These are phyloP conservation scores for Hyaloscypha variabilis DNA, from an alignment of 495 filamentous ascomycete genomes.

Conservation along the genomic window DNA sequence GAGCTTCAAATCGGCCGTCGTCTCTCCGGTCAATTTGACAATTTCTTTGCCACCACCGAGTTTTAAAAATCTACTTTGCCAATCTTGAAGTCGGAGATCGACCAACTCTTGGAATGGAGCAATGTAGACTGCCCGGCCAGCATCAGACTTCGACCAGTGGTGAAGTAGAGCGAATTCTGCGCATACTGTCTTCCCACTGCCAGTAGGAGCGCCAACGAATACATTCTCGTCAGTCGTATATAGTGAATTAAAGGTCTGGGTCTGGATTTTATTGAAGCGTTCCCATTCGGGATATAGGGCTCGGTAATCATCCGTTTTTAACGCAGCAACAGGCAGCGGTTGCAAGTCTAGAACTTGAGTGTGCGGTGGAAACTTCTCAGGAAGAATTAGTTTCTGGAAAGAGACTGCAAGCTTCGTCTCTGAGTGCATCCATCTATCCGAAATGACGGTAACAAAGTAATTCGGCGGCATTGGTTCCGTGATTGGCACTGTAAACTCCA, in stretches of 20 bases:
- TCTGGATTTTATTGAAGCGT: constrained; percentile 96
- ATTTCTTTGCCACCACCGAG: constrained; percentile 87
- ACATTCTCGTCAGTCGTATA: constrained; percentile 91
- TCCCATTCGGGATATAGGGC: constrained; percentile 83
- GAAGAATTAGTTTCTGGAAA: constrained; percentile 91
- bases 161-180: constrained; percentile 90
- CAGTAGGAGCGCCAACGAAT: constrained; percentile 85
- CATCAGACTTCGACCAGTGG: constrained; percentile 76
- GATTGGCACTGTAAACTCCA: constrained; percentile 96
- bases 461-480: constrained; percentile 98
- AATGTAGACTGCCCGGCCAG: constrained; percentile 88
- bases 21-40: constrained; percentile 93
- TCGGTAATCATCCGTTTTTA: constrained; percentile 85
- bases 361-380: constrained; percentile 93
- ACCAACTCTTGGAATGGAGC: constrained; percentile 96
- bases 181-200: constrained; percentile 95
- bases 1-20: constrained; percentile 85
- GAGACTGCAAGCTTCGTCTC: constrained; percentile 92
- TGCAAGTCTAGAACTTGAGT: constrained; percentile 90
- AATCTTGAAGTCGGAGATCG: constrained; percentile 77
- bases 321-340: constrained; percentile 80
- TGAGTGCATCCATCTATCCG: constrained; percentile 97
- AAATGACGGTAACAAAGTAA: constrained; percentile 94
- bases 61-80: constrained; percentile 73
- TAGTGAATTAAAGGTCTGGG: constrained; percentile 92